Conservation (phyloP, 257 asterid genomes). For the Leptodermis oblonga region DNA sequence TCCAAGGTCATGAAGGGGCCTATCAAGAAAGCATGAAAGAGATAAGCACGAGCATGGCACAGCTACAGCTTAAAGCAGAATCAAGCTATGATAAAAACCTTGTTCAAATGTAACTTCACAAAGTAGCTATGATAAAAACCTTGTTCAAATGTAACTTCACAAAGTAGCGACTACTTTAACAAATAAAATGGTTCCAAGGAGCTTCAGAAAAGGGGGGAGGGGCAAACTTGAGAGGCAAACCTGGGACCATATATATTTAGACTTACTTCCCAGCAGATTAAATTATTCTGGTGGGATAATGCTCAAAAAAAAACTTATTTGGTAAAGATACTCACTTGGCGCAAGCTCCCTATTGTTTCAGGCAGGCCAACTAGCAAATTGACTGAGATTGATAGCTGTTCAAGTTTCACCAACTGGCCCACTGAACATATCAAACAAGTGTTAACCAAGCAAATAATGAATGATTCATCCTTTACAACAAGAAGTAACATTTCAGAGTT, state of each 20-base stretch:
- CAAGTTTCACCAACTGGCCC: slow-evolving; percentile 97
- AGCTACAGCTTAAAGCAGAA: background rate
- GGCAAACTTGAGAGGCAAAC: background rate
- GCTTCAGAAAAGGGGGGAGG: background rate
- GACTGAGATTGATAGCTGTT: slow-evolving; percentile 71
- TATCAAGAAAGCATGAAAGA: background rate
- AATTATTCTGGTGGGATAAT: background rate
- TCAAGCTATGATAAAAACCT: background rate
- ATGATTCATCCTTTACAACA: background rate
- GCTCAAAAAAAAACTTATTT: background rate
- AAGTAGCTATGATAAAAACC: background rate
- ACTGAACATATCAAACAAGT: slow-evolving; percentile 42
- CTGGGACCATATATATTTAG: background rate
- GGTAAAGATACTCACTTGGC: slow-evolving; percentile 63
- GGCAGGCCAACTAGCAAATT: slow-evolving; percentile 65
- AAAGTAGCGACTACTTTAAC: background rate
- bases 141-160: background rate
- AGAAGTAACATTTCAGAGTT: background rate
- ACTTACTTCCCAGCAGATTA: no score
- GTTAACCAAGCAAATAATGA: background rate
- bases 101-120: background rate
- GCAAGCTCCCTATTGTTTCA: slow-evolving; percentile 96
- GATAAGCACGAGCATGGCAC: background rate
- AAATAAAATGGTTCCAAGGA: background rate
- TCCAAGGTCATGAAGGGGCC: background rate